Conservation (phyloP, 768 basidiomycete genomes). For the Serendipita sp. region DNA sequence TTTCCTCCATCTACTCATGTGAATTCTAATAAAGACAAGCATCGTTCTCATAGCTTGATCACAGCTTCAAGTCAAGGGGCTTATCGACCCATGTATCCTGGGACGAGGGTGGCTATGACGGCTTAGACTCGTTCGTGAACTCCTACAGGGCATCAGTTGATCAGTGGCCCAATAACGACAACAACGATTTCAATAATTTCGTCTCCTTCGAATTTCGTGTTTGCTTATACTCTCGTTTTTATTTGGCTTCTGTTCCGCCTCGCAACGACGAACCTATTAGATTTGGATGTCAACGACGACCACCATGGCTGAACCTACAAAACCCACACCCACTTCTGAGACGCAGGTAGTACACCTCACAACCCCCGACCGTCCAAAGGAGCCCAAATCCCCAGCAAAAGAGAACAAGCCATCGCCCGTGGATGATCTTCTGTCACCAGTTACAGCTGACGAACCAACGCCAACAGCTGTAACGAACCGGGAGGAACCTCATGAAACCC, state of each 20-base stretch:
- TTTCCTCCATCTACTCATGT: not conserved
- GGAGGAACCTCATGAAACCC: no score
- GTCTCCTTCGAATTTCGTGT: not conserved
- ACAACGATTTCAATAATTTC: not conserved
- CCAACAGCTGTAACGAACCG: not conserved
- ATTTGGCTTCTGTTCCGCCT: not conserved
- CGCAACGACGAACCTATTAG: not conserved
- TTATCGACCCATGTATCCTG: no score
- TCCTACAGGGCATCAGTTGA: no score
- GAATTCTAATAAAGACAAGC: not conserved
- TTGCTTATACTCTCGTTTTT: not conserved
- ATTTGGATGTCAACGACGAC: slow-evolving; percentile 1
- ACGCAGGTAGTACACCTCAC: not conserved
- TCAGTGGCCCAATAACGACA: no score
- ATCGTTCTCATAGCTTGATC: no score
- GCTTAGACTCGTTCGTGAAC: no score
- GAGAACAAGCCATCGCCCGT: not conserved
- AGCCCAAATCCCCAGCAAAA: not conserved
- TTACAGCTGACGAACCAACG: not conserved
- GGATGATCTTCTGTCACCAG: not conserved
- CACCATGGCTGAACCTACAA: not conserved
- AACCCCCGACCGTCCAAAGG: not conserved
- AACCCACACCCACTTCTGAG: not conserved
- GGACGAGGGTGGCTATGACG: no score
- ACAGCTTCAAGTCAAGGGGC: no score